A percentile compares a stretch with the other conserved stretches of the same genome.
These are phyloP conservation scores for Cladobotryum mycophilum DNA, from an alignment of 2,329 filamentous ascomycete species.

Conservation along the genomic window DNA sequence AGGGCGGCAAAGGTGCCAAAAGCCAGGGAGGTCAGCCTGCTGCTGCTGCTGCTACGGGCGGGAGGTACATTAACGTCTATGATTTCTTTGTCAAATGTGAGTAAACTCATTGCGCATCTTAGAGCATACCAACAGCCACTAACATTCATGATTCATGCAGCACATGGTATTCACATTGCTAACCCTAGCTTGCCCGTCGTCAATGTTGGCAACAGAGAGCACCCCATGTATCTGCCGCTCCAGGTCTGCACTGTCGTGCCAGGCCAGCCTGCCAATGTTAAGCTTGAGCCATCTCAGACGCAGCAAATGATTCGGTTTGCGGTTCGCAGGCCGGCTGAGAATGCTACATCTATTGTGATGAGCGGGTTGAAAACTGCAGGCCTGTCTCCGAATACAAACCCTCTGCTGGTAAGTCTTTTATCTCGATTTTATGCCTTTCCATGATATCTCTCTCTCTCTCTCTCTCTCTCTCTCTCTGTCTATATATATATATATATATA, in stretches of 20 bases:
- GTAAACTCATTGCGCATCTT: conserved; percentile 11
- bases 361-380: conserved; percentile 45
- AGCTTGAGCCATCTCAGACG: conserved; percentile 48
- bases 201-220: conserved; percentile 49
- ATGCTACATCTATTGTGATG: conserved; percentile 48
- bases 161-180: conserved; percentile 29
- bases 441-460: too few relatives aligned
- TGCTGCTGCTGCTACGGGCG: conserved; percentile 24
- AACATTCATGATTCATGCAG: conserved; percentile 16
- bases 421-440: background rate
- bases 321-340: conserved; percentile 47
- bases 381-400: conserved; percentile 31
- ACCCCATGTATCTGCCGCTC: conserved; percentile 52
- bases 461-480: too few relatives aligned
- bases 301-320: conserved; percentile 55
- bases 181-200: conserved; percentile 42
- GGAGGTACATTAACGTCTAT: conserved; percentile 44
- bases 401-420: conserved; percentile 28
- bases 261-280: conserved; percentile 47
- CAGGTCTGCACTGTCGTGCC: conserved; percentile 51
- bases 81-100: conserved; percentile 42
- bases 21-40: conserved; percentile 20
- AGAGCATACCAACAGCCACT: background rate
- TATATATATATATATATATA: too few relatives aligned
- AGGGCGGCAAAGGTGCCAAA: conserved; percentile 10